Conservation (phyloP, 805 yeast species). For the Candida orba region DNA sequence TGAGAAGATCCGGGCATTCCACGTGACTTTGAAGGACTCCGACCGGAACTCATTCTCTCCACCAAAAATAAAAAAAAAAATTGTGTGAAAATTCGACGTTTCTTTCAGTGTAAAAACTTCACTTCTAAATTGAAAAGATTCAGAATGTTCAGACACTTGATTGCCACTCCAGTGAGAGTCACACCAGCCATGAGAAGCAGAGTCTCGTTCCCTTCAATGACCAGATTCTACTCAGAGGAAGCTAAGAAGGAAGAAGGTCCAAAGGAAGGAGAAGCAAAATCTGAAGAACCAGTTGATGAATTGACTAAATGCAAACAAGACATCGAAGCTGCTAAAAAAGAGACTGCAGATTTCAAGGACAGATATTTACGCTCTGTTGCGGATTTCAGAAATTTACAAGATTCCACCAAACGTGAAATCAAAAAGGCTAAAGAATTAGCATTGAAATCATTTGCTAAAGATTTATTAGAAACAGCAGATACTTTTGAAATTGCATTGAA, state of each 20-base stretch:
- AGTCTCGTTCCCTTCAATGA: background rate
- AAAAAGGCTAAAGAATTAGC: slow-evolving; percentile 25
- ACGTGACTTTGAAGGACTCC: background rate
- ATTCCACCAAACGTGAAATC: slow-evolving; percentile 24
- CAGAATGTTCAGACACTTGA: slow-evolving; percentile 17
- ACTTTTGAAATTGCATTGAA: slow-evolving; percentile 25
- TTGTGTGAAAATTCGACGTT: background rate
- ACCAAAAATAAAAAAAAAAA: background rate
- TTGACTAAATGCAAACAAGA: slow-evolving; percentile 14
- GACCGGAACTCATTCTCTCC: background rate
- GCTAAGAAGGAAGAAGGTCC: slow-evolving; percentile 18
- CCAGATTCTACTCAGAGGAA: slow-evolving; percentile 24
- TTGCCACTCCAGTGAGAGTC: slow-evolving; percentile 4
- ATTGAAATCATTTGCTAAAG: slow-evolving; percentile 24
- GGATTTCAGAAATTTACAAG: slow-evolving; percentile 26
- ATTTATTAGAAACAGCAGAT: slow-evolving; percentile 23
- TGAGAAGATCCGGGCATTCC: background rate
- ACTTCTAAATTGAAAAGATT: too few species aligned
- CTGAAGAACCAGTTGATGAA: slow-evolving; percentile 20
- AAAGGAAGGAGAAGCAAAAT: slow-evolving; percentile 9
- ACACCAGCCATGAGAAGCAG: background rate
- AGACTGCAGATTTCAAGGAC: slow-evolving; percentile 23
- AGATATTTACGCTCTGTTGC: slow-evolving; percentile 23
- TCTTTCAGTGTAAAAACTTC: too few species aligned
- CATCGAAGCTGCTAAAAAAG: slow-evolving; percentile 20